Evolutionary conservation across 257 asterid genomes (phyloP).

Genomic region (Solanum chiquidenum): DNA sequence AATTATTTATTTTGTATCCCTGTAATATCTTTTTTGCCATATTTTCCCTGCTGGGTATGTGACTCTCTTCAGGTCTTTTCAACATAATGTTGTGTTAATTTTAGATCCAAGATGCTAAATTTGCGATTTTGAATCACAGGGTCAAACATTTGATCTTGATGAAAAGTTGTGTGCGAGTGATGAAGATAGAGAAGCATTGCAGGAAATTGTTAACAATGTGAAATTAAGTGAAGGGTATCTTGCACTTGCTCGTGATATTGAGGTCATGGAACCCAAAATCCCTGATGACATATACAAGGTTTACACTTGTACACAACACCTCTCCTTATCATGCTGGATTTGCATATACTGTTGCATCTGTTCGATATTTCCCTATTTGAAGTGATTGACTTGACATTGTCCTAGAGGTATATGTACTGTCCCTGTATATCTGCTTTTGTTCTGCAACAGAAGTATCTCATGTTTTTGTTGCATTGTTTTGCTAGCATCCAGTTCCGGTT

Average conservation of each 20-base stretch:
- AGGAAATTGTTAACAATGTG: slow-evolving; percentile 60
- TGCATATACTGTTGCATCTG: neutral
- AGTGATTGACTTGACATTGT: neutral
- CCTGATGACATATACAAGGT: slow-evolving; percentile 98
- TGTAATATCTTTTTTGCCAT: neutral
- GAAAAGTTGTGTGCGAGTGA: slow-evolving; percentile 30
- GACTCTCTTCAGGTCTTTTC: neutral
- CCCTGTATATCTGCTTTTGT: neutral
- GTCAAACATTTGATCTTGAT: slow-evolving; percentile 63
- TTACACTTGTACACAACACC: neutral
- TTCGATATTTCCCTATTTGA: neutral
- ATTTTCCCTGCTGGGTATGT: neutral
- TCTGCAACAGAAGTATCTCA: neutral
- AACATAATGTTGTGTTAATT: neutral
- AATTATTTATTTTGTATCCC: neutral
- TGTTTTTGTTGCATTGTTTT: neutral
- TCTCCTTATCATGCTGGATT: neutral
- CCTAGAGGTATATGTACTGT: neutral
- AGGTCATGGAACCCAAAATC: slow-evolving; percentile 96
- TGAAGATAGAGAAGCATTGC: slow-evolving; percentile 70
- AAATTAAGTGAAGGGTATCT: slow-evolving; percentile 91
- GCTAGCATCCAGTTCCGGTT: neutral
- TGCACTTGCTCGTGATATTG: slow-evolving; percentile 95
- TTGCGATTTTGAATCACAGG: slow-evolving; percentile 29
- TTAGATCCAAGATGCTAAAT: neutral